phyloP scores from a whole-genome alignment of 306 rosid species.

The Quercus dentata region DNA sequence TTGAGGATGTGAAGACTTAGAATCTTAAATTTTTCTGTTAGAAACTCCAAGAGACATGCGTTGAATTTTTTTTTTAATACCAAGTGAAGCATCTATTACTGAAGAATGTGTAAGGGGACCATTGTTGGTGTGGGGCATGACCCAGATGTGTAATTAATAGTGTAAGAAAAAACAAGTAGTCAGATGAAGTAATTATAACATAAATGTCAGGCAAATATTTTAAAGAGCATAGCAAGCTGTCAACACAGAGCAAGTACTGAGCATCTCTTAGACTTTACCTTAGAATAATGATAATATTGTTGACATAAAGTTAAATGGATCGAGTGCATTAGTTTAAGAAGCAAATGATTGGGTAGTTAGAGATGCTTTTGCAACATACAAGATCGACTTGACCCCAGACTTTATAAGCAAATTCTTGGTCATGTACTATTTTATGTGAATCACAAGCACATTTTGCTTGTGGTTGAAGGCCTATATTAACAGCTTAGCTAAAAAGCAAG shows the following conservation, averaged over 20 bases:
- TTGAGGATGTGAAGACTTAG: too few species aligned
- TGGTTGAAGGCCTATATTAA: not conserved
- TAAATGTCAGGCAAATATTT: not conserved
- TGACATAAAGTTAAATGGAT: not conserved
- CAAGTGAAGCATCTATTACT: too few species aligned
- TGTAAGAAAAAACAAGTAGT: not conserved
- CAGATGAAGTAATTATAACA: not conserved
- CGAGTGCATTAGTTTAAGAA: not conserved
- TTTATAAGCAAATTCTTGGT: not conserved
- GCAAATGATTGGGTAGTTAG: conserved; percentile 28
- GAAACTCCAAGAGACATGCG: too few species aligned
- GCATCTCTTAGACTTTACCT: not conserved
- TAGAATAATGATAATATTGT: not conserved
- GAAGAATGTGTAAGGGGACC: too few species aligned
- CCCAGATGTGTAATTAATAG: not conserved
- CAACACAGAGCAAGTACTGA: too few species aligned
- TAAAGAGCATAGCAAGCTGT: not conserved
- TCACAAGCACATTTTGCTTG: not conserved
- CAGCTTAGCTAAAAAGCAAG: not conserved
- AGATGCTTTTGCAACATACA: conserved; percentile 19
- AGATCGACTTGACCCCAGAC: not conserved
- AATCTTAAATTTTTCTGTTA: too few species aligned
- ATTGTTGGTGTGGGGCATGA: not conserved
- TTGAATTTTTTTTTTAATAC: too few species aligned
- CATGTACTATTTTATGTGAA: not conserved